Percentiles rank a stretch among this genome's conserved stretches.
phyloP scores from a whole-genome alignment of 148 eudicot genomes.

The Diospyros kaki region DNA sequence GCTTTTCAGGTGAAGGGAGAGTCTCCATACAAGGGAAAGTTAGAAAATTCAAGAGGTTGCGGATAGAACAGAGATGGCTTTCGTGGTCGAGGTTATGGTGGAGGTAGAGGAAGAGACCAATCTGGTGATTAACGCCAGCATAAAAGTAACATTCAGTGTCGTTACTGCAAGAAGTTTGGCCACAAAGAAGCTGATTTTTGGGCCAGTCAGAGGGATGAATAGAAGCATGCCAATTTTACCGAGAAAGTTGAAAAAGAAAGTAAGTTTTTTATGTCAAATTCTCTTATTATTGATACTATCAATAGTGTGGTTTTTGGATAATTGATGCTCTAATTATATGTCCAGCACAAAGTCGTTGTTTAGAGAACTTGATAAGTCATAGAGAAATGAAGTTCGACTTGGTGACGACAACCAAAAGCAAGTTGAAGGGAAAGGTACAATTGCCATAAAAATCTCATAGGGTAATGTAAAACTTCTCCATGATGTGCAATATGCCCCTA shows the following conservation, averaged over 20 bases:
- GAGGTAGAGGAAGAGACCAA: not conserved
- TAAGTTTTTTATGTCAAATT: slow-evolving; percentile 12
- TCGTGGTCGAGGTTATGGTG: slow-evolving; percentile 7
- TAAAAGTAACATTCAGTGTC: not conserved
- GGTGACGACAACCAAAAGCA: slow-evolving; percentile 19
- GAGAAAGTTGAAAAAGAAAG: slow-evolving; percentile 10
- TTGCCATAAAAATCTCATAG: slow-evolving; percentile 8
- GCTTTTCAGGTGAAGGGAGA: slow-evolving; percentile 17
- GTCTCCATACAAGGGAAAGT: not conserved
- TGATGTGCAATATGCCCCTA: slow-evolving; percentile 26
- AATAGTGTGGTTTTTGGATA: slow-evolving; percentile 21
- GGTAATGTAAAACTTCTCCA: slow-evolving; percentile 13
- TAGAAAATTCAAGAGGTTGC: not conserved
- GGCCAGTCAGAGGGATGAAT: slow-evolving; percentile 11
- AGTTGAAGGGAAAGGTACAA: slow-evolving; percentile 23
- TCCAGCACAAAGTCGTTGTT: slow-evolving; percentile 5
- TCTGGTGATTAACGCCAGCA: not conserved
- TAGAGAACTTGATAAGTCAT: slow-evolving; percentile 10
- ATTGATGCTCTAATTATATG: slow-evolving; percentile 34
- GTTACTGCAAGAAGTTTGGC: slow-evolving; percentile 16
- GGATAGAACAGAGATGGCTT: not conserved
- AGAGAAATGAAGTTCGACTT: slow-evolving; percentile 15
- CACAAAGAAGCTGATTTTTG: slow-evolving; percentile 20
- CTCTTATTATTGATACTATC: too few relatives aligned
- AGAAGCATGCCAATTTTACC: slow-evolving; percentile 3